phyloP scores from a whole-genome alignment of 2,329 filamentous ascomycete species.

The Zalaria sp. region DNA sequence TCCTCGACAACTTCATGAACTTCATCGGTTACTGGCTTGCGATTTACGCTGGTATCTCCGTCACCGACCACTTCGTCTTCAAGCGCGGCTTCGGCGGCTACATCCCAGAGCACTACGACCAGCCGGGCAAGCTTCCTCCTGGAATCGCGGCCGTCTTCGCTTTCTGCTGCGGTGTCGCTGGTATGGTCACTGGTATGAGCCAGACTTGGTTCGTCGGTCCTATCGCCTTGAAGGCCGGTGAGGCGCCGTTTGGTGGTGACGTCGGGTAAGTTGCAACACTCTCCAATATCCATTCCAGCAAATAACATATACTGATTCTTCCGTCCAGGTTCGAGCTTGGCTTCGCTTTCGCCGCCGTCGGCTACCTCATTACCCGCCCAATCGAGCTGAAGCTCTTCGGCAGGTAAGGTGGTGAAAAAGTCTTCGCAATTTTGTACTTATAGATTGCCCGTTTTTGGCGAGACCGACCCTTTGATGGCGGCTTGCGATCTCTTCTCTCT shows the following conservation, averaged over 20 bases:
- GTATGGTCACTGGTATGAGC: conserved; percentile 56
- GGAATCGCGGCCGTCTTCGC: conserved; percentile 49
- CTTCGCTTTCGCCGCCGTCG: conserved; percentile 43
- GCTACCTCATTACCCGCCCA: conserved; percentile 38
- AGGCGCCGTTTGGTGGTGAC: conserved; percentile 39
- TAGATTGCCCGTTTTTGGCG: background rate
- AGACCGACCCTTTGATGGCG: too few relatives aligned
- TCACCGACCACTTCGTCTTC: conserved; percentile 57
- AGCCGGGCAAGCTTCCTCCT: conserved; percentile 42
- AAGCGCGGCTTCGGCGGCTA: conserved; percentile 48
- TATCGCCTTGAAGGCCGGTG: conserved; percentile 45
- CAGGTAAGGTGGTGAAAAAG: conserved; percentile 2
- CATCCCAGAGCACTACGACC: conserved; percentile 42
- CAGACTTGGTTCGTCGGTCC: conserved; percentile 55
- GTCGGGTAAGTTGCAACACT: conserved; percentile 26
- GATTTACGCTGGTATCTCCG: conserved; percentile 53
- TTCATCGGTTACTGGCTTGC: conserved; percentile 54
- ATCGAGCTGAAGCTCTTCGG: conserved; percentile 30
- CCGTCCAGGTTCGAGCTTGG: conserved; percentile 44
- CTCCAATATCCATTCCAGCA: background rate
- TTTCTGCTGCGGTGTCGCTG: conserved; percentile 49
- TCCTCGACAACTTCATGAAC: conserved; percentile 57
- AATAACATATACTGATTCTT: background rate
- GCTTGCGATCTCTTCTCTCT: background rate
- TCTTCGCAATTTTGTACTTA: background rate